Conservation (phyloP, 352 stramenopile genomes). For the Globisporangium lucens region DNA sequence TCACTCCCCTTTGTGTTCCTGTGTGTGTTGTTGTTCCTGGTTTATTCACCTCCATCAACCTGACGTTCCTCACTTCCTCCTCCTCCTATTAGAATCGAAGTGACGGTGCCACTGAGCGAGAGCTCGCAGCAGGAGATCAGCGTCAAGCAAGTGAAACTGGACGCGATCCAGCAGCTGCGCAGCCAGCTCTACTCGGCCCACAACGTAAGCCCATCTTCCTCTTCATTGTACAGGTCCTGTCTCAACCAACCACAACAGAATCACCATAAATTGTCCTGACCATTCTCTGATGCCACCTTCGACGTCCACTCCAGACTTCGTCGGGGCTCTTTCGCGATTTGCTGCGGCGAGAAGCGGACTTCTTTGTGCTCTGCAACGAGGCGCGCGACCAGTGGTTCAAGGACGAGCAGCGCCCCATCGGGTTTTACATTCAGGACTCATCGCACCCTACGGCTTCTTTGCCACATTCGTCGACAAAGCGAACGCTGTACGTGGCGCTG, state of each 20-base stretch:
- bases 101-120: slow-evolving; percentile 36
- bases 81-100: slow-evolving; percentile 23
- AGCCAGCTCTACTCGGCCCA: slow-evolving; percentile 22
- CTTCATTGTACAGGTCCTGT: neutral
- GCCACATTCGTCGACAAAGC: slow-evolving; percentile 8
- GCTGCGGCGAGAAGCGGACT: slow-evolving; percentile 36
- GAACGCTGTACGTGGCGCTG: slow-evolving; percentile 33
- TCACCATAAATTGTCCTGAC: neutral
- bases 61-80: neutral
- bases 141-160: slow-evolving; percentile 56
- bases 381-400: slow-evolving; percentile 44
- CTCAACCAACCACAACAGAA: neutral
- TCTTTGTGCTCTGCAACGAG: slow-evolving; percentile 44
- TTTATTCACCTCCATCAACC: neutral
- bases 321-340: slow-evolving; percentile 23
- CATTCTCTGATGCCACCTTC: neutral
- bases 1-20: neutral
- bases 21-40: too few relatives aligned
- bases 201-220: slow-evolving; percentile 10
- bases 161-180: slow-evolving; percentile 52
- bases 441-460: neutral
- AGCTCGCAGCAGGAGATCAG: slow-evolving; percentile 30
- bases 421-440: slow-evolving; percentile 35
- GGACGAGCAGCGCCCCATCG: slow-evolving; percentile 46
- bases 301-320: slow-evolving; percentile 7